phyloP scores from a whole-genome alignment of 2,329 filamentous ascomycete genomes.

The Monilinia fructicola region DNA sequence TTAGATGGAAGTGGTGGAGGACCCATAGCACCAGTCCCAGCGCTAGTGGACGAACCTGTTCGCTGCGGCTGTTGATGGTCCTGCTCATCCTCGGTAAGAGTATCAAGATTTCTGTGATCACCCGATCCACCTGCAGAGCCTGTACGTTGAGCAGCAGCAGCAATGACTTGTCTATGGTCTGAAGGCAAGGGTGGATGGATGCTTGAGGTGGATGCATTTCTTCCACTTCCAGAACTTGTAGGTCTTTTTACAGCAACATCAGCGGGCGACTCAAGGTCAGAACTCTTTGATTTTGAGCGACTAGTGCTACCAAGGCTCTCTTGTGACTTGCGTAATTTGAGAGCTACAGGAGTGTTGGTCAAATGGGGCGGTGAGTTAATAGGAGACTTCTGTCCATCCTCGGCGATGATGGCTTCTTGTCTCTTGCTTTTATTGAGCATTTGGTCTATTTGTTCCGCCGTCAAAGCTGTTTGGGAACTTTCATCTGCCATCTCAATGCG shows the following conservation, averaged over 20 bases:
- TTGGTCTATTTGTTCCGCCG: conserved; percentile 76
- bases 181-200: conserved; percentile 70
- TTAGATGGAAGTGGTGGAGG: conserved; percentile 84
- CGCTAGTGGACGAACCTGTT: conserved; percentile 48
- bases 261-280: conserved; percentile 41
- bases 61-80: conserved; percentile 72
- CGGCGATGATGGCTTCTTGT: conserved; percentile 33
- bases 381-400: conserved; percentile 31
- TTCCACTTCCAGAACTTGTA: conserved; percentile 69
- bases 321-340: conserved; percentile 49
- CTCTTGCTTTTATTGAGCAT: conserved; percentile 59
- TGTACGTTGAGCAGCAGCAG: conserved; percentile 67
- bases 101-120: conserved; percentile 16
- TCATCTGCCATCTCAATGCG: conserved; percentile 60
- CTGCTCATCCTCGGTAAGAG: conserved; percentile 62
- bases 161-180: conserved; percentile 82
- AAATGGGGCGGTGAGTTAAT: conserved; percentile 35
- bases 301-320: conserved; percentile 51
- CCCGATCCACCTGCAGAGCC: conserved; percentile 43
- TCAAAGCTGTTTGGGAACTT: conserved; percentile 79
- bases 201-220: conserved; percentile 47
- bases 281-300: conserved; percentile 43
- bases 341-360: conserved; percentile 41
- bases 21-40: conserved; percentile 61
- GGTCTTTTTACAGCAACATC: conserved; percentile 55